Conservation (phyloP, 768 basidiomycete genomes). For the Chlorophyllum brunneum region DNA sequence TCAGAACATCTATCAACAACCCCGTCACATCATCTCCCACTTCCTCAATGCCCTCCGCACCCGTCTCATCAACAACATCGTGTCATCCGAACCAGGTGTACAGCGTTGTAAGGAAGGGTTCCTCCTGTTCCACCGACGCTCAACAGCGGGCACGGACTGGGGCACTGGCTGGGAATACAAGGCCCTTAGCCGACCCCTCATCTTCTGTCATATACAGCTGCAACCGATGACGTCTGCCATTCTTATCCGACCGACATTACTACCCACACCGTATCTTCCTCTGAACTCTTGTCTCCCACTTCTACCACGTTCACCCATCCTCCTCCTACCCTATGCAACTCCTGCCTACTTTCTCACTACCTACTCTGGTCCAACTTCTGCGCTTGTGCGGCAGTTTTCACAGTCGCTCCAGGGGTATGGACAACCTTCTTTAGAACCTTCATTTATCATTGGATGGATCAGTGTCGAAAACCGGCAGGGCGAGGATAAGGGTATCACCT, state of each 20-base stretch:
- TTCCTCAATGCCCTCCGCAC: slow-evolving; percentile 66
- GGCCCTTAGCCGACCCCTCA: slow-evolving; percentile 49
- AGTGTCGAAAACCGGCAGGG: slow-evolving; percentile 74
- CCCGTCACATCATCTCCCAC: slow-evolving; percentile 32
- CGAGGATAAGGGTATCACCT: slow-evolving; percentile 73
- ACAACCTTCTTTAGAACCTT: slow-evolving; percentile 13
- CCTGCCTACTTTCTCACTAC: slow-evolving; percentile 71
- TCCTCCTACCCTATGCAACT: slow-evolving; percentile 63
- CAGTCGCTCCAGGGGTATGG: slow-evolving; percentile 63
- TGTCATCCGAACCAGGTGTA: slow-evolving; percentile 30
- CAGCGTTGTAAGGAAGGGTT: slow-evolving; percentile 60
- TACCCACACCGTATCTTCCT: slow-evolving; percentile 54
- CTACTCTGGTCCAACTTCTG: slow-evolving; percentile 67
- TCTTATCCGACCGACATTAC: slow-evolving; percentile 62
- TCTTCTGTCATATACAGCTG: slow-evolving; percentile 58
- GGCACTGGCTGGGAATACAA: slow-evolving; percentile 60
- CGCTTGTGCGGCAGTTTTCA: slow-evolving; percentile 58
- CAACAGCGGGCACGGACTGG: slow-evolving; percentile 42
- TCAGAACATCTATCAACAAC: slow-evolving; percentile 16
- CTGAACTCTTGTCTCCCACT: slow-evolving; percentile 41
- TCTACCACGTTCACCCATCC: slow-evolving; percentile 61
- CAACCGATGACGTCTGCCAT: slow-evolving; percentile 38
- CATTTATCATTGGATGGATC: slow-evolving; percentile 69
- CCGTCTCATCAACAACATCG: slow-evolving; percentile 50
- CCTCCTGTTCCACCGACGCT: slow-evolving; percentile 37